These are phyloP conservation scores for Auriscalpium vulgare DNA, from an alignment of 768 basidiomycete genomes.

Conservation along the genomic window DNA sequence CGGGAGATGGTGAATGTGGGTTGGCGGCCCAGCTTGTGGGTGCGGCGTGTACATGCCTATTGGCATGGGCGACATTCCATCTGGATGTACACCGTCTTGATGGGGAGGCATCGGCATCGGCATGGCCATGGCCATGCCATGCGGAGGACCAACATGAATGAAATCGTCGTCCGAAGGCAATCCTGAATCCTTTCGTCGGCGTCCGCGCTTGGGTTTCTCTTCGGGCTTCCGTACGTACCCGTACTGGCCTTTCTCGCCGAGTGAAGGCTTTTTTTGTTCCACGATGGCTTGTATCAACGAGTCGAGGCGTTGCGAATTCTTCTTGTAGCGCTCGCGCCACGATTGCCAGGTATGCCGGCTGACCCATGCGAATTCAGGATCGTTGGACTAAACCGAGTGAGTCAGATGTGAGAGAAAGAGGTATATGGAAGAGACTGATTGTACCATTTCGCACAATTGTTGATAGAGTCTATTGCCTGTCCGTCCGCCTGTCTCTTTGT, in stretches of 20 bases:
- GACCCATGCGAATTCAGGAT: conserved; percentile 76
- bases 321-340: conserved; percentile 86
- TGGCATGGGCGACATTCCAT: conserved; percentile 5
- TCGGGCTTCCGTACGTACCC: conserved; percentile 74
- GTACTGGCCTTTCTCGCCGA: conserved; percentile 75
- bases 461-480: conserved; percentile 81
- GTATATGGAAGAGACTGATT: conserved; percentile 4
- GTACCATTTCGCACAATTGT: conserved; percentile 67
- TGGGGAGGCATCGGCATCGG: conserved; percentile 6
- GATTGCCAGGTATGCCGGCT: conserved; percentile 83
- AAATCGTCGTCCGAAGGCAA: conserved; percentile 14
- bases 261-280: conserved; percentile 56
- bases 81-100: conserved; percentile 8
- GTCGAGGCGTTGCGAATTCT: conserved; percentile 65
- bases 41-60: conserved; percentile 5
- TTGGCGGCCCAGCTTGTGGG: background rate
- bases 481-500: conserved; percentile 73
- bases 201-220: conserved; percentile 45
- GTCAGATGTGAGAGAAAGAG: background rate
- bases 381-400: conserved; percentile 35
- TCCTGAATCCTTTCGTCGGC: conserved; percentile 15
- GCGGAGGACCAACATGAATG: conserved; percentile 8
- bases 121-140: conserved; percentile 12
- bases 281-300: conserved; percentile 56
- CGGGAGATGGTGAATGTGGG: conserved; percentile 6